These are phyloP conservation scores for Coemansia sp. DNA, from an alignment of 192 early-diverging fungal genomes.

Conservation along the genomic window DNA sequence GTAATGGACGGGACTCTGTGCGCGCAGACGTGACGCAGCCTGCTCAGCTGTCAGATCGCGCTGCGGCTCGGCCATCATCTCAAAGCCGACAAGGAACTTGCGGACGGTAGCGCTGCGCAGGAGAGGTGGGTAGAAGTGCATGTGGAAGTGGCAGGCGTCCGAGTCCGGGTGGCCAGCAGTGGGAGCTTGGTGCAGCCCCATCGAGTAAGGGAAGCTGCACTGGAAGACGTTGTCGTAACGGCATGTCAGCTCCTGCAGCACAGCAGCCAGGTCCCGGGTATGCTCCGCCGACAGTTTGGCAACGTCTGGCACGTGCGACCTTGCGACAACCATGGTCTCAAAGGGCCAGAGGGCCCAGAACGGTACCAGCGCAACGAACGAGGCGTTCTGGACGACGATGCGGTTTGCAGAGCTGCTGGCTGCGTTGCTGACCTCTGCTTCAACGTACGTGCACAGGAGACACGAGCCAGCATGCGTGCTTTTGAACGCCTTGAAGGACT, in stretches of 20 bases:
- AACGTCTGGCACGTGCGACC: constrained; percentile 61
- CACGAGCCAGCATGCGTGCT: constrained; percentile 57
- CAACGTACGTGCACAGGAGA: constrained; percentile 81
- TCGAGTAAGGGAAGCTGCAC: constrained; percentile 92
- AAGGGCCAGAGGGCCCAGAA: constrained; percentile 99
- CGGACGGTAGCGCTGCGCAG: constrained; percentile 85
- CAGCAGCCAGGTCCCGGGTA: constrained; percentile 69
- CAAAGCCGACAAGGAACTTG: constrained; percentile 96
- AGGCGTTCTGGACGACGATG: constrained; percentile 75
- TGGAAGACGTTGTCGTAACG: constrained; percentile 93
- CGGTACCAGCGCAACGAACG: constrained; percentile 82
- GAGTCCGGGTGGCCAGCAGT: constrained; percentile 57
- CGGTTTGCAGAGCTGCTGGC: constrained; percentile 49
- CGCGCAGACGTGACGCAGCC: constrained; percentile 72
- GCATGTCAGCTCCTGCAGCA: constrained; percentile 71
- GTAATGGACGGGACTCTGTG: constrained; percentile 45
- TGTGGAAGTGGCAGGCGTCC: constrained; percentile 72
- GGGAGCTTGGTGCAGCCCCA: constrained; percentile 92
- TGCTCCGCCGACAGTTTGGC: constrained; percentile 55
- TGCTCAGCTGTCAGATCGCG: constrained; percentile 94
- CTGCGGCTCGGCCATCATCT: constrained; percentile 91
- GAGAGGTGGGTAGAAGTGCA: constrained; percentile 96
- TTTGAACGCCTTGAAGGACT: constrained; percentile 62
- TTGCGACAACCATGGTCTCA: constrained; percentile 83
- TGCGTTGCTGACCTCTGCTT: constrained; percentile 40